Evolutionary conservation across 495 filamentous ascomycete genomes (phyloP), one percentile per base, ranked within the genome.

Genomic region (Penicillium argentinense): DNA sequence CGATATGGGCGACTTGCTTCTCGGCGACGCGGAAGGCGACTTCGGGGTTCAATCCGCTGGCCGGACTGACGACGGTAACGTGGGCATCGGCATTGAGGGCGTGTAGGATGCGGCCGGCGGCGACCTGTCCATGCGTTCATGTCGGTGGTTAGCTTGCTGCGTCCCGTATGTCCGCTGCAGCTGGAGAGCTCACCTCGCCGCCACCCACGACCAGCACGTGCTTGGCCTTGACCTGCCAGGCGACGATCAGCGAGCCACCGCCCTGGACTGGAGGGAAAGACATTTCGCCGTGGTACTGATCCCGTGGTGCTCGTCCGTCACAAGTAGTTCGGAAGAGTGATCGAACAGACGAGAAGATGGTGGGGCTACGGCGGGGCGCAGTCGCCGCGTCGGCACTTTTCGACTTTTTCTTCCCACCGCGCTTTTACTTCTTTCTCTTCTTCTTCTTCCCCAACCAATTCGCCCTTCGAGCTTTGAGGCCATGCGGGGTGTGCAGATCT

Each of bases 71-170:
- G 36, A 97, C 83, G 26, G 87, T 93, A 13, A 97, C 87, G 54
- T 81, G 76, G 53, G 93, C 95, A 58, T 97, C 91, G 61, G 95
- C 95, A 59, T 96, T 95, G 60, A 98, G 88, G 25, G 89, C 80
- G 60, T 92, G 84, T 26, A 96, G 74, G 47, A 97, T 96, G 38
- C 93, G 89, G 41, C 91, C 91, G 24, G 93, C 93, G 33, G 93
- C 93, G 49, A 98, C 93, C 92, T 97, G 55, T 19, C 45, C 36
- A 30, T 49, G n/a, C n/a, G n/a, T n/a, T n/a, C n/a, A n/a, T 32
- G 11, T 21, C 17, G 0, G 23, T 4, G 32, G 7, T 9, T 36
- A 29, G 34, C 18, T n/a, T n/a, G n/a, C n/a, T n/a, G n/a, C n/a
- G n/a, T n/a, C n/a, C n/a, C n/a, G n/a, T n/a, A n/a, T n/a, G n/a